Percentiles rank a stretch among this genome's conserved stretches.
Evolutionary conservation across 495 filamentous ascomycete genomes (phyloP).

Genomic region (Delitschia confertaspora): DNA sequence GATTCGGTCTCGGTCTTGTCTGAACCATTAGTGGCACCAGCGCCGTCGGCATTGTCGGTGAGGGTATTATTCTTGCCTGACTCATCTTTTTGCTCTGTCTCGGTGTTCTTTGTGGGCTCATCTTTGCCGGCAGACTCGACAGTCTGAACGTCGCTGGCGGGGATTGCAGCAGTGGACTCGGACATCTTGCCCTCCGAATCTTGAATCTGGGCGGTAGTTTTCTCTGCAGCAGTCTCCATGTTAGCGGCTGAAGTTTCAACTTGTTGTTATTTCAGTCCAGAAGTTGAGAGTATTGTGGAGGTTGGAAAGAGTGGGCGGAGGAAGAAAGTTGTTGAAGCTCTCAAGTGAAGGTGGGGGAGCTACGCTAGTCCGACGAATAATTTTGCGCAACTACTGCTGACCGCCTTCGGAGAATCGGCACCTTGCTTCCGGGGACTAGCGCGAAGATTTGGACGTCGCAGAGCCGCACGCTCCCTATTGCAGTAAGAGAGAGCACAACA

Average conservation of each 20-base stretch:
- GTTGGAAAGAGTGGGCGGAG: not conserved
- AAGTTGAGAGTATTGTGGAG: not conserved
- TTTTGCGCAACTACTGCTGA: not conserved
- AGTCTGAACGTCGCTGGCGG: conserved; percentile 1
- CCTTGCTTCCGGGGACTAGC: not conserved
- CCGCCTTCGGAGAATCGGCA: not conserved
- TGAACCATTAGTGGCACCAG: not conserved
- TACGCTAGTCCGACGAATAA: not conserved
- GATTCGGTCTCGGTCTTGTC: conserved; percentile 9
- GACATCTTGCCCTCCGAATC: no score
- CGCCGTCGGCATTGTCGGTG: not conserved
- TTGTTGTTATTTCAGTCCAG: not conserved
- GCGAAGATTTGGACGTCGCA: not conserved
- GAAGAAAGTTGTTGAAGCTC: conserved; percentile 3
- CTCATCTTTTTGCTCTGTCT: not conserved
- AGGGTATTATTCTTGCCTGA: not conserved
- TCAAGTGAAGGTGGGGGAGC: not conserved
- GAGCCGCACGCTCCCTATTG: no score
- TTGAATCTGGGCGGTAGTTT: conserved; percentile 1
- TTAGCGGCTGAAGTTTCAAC: not conserved
- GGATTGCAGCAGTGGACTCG: no score
- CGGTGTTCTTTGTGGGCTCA: not conserved
- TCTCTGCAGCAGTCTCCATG: conserved; percentile 1
- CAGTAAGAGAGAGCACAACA: no score
- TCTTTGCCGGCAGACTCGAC: not conserved